A percentile compares a stretch with the other conserved stretches of the same genome.
Evolutionary conservation across 1,284 basidiomycete genomes (phyloP).

Genomic region (Rhodotorula sp.): DNA sequence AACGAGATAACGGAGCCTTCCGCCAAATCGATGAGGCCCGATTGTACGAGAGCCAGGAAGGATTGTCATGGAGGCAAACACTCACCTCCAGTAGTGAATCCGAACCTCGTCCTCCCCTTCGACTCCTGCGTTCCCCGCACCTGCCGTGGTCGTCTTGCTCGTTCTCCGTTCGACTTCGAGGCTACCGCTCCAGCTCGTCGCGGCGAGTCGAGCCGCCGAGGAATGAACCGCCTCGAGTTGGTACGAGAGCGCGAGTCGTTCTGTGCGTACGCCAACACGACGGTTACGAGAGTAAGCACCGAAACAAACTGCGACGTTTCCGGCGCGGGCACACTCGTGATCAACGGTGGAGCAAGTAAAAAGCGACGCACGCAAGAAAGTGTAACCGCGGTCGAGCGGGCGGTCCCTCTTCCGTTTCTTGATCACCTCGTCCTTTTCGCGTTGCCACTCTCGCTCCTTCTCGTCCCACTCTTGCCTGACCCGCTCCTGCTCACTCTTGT

Average conservation of each 20-base stretch:
- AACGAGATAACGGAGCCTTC: too few relatives aligned
- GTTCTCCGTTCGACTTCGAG: constrained; percentile 19
- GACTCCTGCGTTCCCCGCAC: not conserved
- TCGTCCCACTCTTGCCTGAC: not conserved
- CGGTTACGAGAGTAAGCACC: not conserved
- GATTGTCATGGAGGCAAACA: not conserved
- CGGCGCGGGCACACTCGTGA: too few relatives aligned
- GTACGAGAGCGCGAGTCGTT: constrained; percentile 35
- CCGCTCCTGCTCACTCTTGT: not conserved
- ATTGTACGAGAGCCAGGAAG: too few relatives aligned
- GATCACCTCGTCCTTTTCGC: not conserved
- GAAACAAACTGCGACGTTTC: not conserved
- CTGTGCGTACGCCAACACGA: constrained; percentile 1
- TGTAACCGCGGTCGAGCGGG: constrained; percentile 27
- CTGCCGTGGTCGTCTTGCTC: not conserved
- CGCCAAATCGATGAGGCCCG: too few relatives aligned
- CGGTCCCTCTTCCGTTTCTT: constrained; percentile 16
- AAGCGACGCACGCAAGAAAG: constrained; percentile 29
- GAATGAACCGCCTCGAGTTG: constrained; percentile 35
- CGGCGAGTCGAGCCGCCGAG: constrained; percentile 18
- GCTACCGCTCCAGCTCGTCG: constrained; percentile 26
- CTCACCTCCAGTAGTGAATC: constrained; percentile 36
- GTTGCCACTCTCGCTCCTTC: not conserved
- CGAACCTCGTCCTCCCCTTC: constrained; percentile 12
- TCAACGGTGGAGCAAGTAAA: not conserved